A percentile compares a stretch with the other conserved stretches of the same genome.
Evolutionary conservation across 2,329 filamentous ascomycete genomes (phyloP).

Genomic region (Hypoxylon sp.): DNA sequence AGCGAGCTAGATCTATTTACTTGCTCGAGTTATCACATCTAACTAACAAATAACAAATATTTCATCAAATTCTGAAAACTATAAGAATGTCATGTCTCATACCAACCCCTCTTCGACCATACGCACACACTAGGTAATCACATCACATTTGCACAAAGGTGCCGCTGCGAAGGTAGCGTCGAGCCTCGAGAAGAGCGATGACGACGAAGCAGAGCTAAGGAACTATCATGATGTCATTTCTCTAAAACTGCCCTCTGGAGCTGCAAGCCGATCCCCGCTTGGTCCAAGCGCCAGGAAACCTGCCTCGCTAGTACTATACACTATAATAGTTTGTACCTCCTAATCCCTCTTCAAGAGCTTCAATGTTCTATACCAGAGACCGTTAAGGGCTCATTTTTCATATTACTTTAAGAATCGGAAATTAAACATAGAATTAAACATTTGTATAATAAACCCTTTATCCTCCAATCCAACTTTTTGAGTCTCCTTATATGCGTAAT

Average conservation of each 20-base stretch:
- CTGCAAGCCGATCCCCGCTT: slow-evolving; percentile 24
- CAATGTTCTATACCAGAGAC: slow-evolving; percentile 10
- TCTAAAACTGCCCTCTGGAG: slow-evolving; percentile 27
- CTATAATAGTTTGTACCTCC: neutral
- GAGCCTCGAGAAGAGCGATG: slow-evolving; percentile 23
- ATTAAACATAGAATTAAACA: slow-evolving; percentile 32
- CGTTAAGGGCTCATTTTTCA: slow-evolving; percentile 17
- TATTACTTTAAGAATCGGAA: slow-evolving; percentile 9
- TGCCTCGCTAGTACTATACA: neutral
- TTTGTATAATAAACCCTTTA: slow-evolving; percentile 11
- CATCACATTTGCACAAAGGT: slow-evolving; percentile 37
- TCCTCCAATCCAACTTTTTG: slow-evolving; percentile 2
- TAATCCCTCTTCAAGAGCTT: slow-evolving; percentile 7
- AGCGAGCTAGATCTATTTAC: slow-evolving; percentile 1
- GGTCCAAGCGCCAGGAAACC: slow-evolving; percentile 16
- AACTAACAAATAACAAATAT: slow-evolving; percentile 1
- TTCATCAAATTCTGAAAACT: slow-evolving; percentile 2
- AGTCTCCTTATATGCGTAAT: neutral
- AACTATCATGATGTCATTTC: slow-evolving; percentile 43
- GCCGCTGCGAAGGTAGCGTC: slow-evolving; percentile 5
- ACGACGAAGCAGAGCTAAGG: slow-evolving; percentile 36
- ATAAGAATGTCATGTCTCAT: slow-evolving; percentile 19
- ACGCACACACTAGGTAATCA: slow-evolving; percentile 19
- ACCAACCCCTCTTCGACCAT: slow-evolving; percentile 2
- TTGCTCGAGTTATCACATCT: slow-evolving; percentile 13